phyloP scores from a whole-genome alignment of 1,139 yeast genomes.

The Pichia sp. region DNA sequence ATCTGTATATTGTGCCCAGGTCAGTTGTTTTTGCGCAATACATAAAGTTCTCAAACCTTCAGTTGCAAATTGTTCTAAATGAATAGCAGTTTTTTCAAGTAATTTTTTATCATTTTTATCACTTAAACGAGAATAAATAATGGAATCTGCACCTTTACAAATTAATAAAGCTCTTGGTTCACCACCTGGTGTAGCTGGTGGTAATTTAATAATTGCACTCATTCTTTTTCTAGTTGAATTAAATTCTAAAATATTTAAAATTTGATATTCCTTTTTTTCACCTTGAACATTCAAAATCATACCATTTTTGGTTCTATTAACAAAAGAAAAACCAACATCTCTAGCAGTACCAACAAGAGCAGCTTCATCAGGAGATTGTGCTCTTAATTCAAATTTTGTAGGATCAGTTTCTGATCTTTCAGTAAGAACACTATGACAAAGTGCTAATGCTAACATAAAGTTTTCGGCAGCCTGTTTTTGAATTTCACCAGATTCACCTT shows the following conservation, averaged over 20 bases:
- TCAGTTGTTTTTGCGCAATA: constrained; percentile 74
- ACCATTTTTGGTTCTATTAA: constrained; percentile 68
- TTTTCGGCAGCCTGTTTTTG: constrained; percentile 65
- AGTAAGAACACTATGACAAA: constrained; percentile 89
- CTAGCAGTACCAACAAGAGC: constrained; percentile 92
- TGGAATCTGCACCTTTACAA: constrained; percentile 93
- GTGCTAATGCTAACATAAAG: constrained; percentile 81
- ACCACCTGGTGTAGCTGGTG: constrained; percentile 38
- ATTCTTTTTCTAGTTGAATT: constrained; percentile 92
- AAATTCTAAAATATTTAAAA: constrained; percentile 75
- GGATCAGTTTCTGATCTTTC: constrained; percentile 57
- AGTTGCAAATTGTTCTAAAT: constrained; percentile 88
- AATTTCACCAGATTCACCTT: constrained; percentile 41
- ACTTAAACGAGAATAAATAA: constrained; percentile 70
- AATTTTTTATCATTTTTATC: constrained; percentile 36
- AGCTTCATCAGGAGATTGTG: constrained; percentile 98
- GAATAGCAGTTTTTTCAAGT: constrained; percentile 67
- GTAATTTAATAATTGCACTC: constrained; percentile 80
- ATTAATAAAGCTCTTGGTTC: constrained; percentile 50
- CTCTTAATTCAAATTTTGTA: constrained; percentile 61
- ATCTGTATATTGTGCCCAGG: constrained; percentile 50
- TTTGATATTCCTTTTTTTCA: constrained; percentile 57
- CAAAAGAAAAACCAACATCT: constrained; percentile 82
- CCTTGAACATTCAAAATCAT: constrained; percentile 73
- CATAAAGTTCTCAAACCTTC: constrained; percentile 95